phyloP scores from a whole-genome alignment of 768 basidiomycete species.

The Pisolithus albus region DNA sequence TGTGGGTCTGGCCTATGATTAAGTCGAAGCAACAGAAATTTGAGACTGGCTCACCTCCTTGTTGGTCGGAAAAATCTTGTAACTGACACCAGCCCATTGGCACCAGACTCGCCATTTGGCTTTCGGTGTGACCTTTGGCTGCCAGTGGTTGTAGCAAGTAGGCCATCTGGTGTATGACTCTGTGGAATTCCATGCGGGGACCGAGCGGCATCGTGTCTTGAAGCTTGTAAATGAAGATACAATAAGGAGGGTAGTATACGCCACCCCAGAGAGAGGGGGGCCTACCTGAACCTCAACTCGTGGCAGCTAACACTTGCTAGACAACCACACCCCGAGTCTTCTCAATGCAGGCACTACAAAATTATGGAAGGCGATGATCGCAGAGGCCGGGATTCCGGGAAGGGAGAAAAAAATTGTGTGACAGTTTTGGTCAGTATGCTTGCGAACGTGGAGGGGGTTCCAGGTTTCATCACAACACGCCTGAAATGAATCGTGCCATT shows the following conservation, averaged over 20 bases:
- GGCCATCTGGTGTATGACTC: conserved; percentile 42
- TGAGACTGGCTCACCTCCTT: no score
- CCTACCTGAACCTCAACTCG: conserved; percentile 59
- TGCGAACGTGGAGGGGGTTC: conserved; percentile 89
- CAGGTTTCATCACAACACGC: conserved; percentile 73
- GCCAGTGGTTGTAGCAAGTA: conserved; percentile 74
- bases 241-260: neutral
- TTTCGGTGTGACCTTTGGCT: conserved; percentile 86
- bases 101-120: conserved; percentile 70
- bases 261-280: neutral
- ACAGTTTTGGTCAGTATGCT: conserved; percentile 46
- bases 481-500: conserved; percentile 80
- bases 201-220: conserved; percentile 61
- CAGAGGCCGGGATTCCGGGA: conserved; percentile 85
- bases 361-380: conserved; percentile 77
- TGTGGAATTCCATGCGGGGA: conserved; percentile 75
- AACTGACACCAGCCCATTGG: conserved; percentile 76
- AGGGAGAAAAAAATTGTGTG: conserved; percentile 68
- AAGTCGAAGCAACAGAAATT: no score
- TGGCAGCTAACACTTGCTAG: conserved; percentile 47
- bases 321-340: conserved; percentile 61
- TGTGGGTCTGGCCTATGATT: no score
- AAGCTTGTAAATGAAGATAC: conserved; percentile 32
- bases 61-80: no score
- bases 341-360: conserved; percentile 81